Conservation (phyloP, 306 rosid species). For the Vigna nakashimae region DNA sequence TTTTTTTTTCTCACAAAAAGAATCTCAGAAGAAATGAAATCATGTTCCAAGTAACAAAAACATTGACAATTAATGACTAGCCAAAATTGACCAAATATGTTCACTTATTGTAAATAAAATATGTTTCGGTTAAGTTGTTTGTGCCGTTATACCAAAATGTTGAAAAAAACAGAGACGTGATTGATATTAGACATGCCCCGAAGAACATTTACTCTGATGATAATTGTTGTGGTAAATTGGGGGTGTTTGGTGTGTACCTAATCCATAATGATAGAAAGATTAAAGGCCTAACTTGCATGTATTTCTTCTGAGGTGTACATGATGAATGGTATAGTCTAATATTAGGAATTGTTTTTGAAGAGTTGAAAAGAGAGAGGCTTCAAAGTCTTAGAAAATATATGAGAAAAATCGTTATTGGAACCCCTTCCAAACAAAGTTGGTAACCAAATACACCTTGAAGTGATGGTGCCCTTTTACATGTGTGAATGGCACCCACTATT, state of each 20-base stretch:
- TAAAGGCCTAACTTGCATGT: slow-evolving; percentile 18
- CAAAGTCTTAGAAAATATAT: slow-evolving; percentile 8
- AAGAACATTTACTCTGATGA: slow-evolving; percentile 28
- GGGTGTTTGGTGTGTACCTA: slow-evolving; percentile 50
- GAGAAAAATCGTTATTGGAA: slow-evolving; percentile 10
- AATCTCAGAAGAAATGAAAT: neutral
- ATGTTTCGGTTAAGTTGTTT: slow-evolving; percentile 48
- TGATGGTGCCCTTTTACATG: slow-evolving; percentile 21
- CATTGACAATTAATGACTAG: slow-evolving; percentile 20
- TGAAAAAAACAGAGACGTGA: slow-evolving; percentile 46
- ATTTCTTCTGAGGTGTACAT: no score
- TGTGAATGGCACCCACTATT: slow-evolving; percentile 38
- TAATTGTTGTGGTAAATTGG: slow-evolving; percentile 33
- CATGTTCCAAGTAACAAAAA: neutral
- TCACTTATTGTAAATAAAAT: neutral
- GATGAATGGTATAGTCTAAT: neutral
- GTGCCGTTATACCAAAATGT: slow-evolving; percentile 59
- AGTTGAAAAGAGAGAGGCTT: neutral
- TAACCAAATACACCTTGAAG: slow-evolving; percentile 40
- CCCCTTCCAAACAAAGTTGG: slow-evolving; percentile 43
- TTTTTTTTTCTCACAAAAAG: neutral
- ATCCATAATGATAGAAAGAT: slow-evolving; percentile 41
- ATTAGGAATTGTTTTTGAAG: slow-evolving; percentile 25
- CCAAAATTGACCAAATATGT: slow-evolving; percentile 38
- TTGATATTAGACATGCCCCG: slow-evolving; percentile 32